A percentile compares a stretch with the other conserved stretches of the same genome.
phyloP scores from a whole-genome alignment of 768 basidiomycete species.

The Naematelia encephala region DNA sequence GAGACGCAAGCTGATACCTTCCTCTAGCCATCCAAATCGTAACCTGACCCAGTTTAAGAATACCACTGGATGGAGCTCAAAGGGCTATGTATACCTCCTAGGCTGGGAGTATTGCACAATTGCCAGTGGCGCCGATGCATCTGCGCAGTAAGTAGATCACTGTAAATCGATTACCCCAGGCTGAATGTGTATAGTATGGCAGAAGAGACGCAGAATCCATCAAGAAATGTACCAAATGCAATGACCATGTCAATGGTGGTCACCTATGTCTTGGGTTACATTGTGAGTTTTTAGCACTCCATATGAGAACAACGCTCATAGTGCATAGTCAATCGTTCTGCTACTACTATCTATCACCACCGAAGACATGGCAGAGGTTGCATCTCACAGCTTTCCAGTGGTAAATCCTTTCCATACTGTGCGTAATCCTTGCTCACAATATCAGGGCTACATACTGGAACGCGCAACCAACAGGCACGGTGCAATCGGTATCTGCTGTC shows the following conservation, averaged over 20 bases:
- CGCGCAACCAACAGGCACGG: slow-evolving; percentile 41
- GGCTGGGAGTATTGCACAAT: slow-evolving; percentile 52
- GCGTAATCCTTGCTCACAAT: slow-evolving; percentile 9
- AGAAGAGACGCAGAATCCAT: slow-evolving; percentile 52
- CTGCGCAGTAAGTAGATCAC: slow-evolving; percentile 46
- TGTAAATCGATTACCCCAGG: not conserved
- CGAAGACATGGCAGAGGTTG: slow-evolving; percentile 11
- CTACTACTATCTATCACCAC: slow-evolving; percentile 43
- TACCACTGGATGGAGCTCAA: slow-evolving; percentile 37
- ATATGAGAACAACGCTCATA: not conserved
- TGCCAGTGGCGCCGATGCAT: slow-evolving; percentile 51
- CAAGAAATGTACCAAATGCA: slow-evolving; percentile 51
- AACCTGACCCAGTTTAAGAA: slow-evolving; percentile 24
- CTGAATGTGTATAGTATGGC: slow-evolving; percentile 41
- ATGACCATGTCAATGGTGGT: slow-evolving; percentile 42
- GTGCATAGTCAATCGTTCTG: slow-evolving; percentile 44
- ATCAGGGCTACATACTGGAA: slow-evolving; percentile 48
- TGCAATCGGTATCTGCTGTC: slow-evolving; percentile 40
- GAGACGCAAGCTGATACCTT: not conserved
- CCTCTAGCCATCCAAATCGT: not conserved
- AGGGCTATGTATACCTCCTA: slow-evolving; percentile 51
- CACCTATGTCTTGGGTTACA: slow-evolving; percentile 51
- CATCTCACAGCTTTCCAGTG: slow-evolving; percentile 37
- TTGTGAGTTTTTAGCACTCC: slow-evolving; percentile 33
- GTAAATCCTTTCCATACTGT: slow-evolving; percentile 20